Evolutionary conservation across 2,329 filamentous ascomycete species (phyloP), one percentile per base, ranked within the genome.

Genomic region (Xylariaceae sp.): DNA sequence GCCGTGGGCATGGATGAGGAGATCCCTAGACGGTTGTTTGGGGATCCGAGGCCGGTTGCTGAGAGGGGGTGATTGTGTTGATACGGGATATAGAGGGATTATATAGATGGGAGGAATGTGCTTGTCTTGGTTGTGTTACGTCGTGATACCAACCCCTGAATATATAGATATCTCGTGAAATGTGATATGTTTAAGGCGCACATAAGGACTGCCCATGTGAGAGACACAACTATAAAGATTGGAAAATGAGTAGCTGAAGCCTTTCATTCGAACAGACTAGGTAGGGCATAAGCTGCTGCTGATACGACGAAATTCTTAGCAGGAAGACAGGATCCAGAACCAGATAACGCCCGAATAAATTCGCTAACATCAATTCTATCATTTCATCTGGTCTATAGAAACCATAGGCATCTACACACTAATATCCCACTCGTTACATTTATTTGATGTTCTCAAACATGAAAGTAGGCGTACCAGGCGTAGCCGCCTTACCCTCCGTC

Each of bases 381-480:
- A 34, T 51, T 35, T 34, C 15, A 6, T 51, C 49, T n/a, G 18
- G 13, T 35, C 34, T 17, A 35, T 51, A 51, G 23, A 30, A 17
- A 35, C 49, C 13, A 35, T 51, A 17, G 23, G 49, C 34, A 51
- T 51, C 49, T 34, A 35, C 11, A n/a, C 13, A 35, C 18, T 50
- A 17, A 50, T 18, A 50, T 35, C 10, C 3, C 13, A 9, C n/a
- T 2, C 39, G 41, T 39, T 53, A 34, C 13, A 45, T 57, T 58
- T 57, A 64, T 58, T 63, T 60, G 13, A 94, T 81, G 73, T 96
- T 96, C 76, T 90, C 88, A 77, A 97, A 96, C 68, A 84, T 79
- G 75, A 95, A 96, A 48, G 84, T 89, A 55, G 92, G 92, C 65
- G 82, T 80, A 1, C 92, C 92, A 11, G 93, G 93, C 59, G 94